Base-by-base conservation (phyloP, 1,284 basidiomycete genomes). In the Inonotus obliquus region DNA sequence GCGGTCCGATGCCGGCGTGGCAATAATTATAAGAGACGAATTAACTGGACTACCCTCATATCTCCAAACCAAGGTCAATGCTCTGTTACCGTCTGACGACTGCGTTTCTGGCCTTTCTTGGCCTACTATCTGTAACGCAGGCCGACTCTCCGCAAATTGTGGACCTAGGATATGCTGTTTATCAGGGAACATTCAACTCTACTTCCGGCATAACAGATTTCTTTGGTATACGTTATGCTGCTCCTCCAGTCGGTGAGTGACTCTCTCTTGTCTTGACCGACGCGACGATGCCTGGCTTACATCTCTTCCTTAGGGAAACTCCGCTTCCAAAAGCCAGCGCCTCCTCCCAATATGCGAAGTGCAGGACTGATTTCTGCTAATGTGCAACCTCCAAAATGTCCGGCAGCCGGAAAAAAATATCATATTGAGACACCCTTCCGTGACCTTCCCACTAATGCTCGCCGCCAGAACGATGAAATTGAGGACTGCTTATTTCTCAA, bases 311-410 rank as follows among this genome's bases (percentile, higher is more conserved):
- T n/a, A 73, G 72, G 67, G 45, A 54, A 63, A 32, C 67, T 76
- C n/a, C 70, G 77, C 17, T 78, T 73, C 67, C 69, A 69, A 54
- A 71, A n/a, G n/a, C n/a, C n/a, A n/a, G n/a, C n/a, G n/a, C n/a
- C n/a, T n/a, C 70, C 13, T 73, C 76, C 4, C 68, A 68, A 37
- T 39, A 67, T 2, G 77, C 78, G 2, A n/a, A n/a, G n/a, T n/a
- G n/a, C n/a, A n/a, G n/a, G n/a, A n/a, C 39, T 65, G 0, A 59
- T 39, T 60, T 4, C 63, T 68, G 1, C 32, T 25, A 38, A 19
- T 2, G 27, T 51, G 17, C 54, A 53, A 37, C 48, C 39, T 5
- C n/a, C n/a, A n/a, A n/a, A n/a, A n/a, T n/a, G n/a, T n/a, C n/a
- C n/a, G n/a, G n/a, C n/a, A n/a, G n/a, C n/a, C n/a, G n/a, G n/a